Evolutionary conservation across 2,329 filamentous ascomycete species (phyloP).

Genomic region (Aspergillus glaucus): DNA sequence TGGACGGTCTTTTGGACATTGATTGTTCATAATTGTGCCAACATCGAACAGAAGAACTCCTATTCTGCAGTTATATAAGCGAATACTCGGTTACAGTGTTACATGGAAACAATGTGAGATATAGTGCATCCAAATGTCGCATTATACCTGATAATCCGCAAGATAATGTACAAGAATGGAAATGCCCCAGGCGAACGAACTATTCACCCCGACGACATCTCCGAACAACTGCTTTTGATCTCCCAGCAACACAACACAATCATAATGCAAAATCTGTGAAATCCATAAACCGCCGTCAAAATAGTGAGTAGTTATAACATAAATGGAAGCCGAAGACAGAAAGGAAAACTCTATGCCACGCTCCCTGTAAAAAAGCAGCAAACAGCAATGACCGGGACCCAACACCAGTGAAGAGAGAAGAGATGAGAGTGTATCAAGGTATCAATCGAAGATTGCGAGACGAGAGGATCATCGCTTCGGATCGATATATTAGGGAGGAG

Average conservation of each 20-base stretch:
- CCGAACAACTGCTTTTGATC: conserved; percentile 12
- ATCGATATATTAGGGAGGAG: conserved; percentile 4
- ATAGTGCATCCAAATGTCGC: conserved; percentile 9
- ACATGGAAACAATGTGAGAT: neutral
- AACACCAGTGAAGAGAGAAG: conserved; percentile 37
- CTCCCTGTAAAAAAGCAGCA: conserved; percentile 14
- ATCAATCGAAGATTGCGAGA: conserved; percentile 7
- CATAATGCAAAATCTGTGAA: conserved; percentile 20
- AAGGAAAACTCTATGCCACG: conserved; percentile 30
- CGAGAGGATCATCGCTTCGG: conserved; percentile 1
- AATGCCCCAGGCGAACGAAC: conserved; percentile 7
- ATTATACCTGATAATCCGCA: conserved; percentile 26
- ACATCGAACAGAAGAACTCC: too few species aligned
- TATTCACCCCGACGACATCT: conserved; percentile 6
- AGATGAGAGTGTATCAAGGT: conserved; percentile 16
- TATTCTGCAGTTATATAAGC: too few species aligned
- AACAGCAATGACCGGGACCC: conserved; percentile 27
- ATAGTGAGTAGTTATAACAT: conserved; percentile 17
- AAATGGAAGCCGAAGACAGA: conserved; percentile 21
- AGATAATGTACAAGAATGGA: conserved; percentile 31
- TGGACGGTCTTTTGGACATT: too few species aligned
- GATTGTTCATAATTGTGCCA: too few species aligned
- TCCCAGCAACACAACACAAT: conserved; percentile 9
- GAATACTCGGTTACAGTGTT: too few species aligned
- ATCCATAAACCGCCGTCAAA: conserved; percentile 20